Evolutionary conservation across 257 asterid genomes (phyloP), one percentile per base, ranked within the genome.

Genomic region (Gentiana straminea): DNA sequence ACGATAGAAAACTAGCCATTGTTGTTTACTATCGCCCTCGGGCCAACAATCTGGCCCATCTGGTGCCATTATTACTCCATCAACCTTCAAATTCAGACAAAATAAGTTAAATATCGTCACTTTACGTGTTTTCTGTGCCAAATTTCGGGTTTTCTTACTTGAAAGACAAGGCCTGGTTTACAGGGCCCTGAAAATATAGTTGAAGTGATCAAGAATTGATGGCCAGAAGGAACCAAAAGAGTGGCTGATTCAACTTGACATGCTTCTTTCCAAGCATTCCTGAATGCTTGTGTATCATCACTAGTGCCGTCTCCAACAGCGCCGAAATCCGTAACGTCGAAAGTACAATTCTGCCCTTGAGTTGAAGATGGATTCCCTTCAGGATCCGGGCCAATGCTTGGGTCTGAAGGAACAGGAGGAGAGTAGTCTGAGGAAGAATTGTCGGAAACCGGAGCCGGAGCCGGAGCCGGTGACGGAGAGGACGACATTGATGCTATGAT

Each of bases 11-110:
- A 92, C 97, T 1, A 92, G 76, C 99, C 99, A 88, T 52, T 88
- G 99, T 68, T 81, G 84, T 4, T 46, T 58, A 68, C 99, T 92
- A 54, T 92, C 94, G 4, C 67, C 62, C 59, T 85, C 32, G 0
- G 99, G 99, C 99, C 99, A 92, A 70, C 91, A 78, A 46, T 85
- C 91, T 33, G 97, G 99, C 35, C 97, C 99, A 39, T 92, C 81
- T 0, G 97, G 99, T 64, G 94, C 72, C 99, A 83, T 85, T 46
- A 92, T 7, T 59, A 82, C 72, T 63, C 97, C 97, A 56, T 92
- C 96, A 55, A 91, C 81, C 97, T 86, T 62, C 9, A 7, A 54
- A 49, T 55, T 57, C 33, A 57, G 46, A 35, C 41, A 57, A 15
- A 33, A 4, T 1, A 41, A 41, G 24, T 24, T 24, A 24, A 24